Evolutionary conservation across 352 stramenopile genomes (phyloP).

Genomic region (Phytophthora ohioensis): DNA sequence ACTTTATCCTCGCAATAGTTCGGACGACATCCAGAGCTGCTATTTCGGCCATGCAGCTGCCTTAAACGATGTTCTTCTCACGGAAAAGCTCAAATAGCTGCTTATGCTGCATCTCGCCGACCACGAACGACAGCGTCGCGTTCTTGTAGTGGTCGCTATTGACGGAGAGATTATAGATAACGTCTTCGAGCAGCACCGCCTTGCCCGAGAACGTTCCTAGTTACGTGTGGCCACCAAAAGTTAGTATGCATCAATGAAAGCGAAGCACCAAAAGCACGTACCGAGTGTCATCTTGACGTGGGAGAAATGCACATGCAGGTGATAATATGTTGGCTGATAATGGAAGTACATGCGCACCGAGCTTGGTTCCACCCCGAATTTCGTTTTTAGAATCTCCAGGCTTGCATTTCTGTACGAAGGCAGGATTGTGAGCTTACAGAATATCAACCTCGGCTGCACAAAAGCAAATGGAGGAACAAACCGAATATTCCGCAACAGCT

Average conservation of each 20-base stretch:
- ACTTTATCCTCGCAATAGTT: no score
- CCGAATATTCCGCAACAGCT: conserved; percentile 79
- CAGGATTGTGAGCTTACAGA: conserved; percentile 8
- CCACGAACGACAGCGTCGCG: conserved; percentile 74
- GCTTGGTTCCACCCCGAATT: conserved; percentile 62
- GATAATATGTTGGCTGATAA: conserved; percentile 91
- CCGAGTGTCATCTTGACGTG: conserved; percentile 86
- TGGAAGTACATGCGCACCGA: conserved; percentile 86
- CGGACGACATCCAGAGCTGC: no score
- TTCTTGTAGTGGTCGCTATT: conserved; percentile 76
- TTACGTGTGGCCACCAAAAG: background rate
- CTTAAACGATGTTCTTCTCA: conserved; percentile 58
- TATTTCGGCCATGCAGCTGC: no score
- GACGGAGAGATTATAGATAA: conserved; percentile 81
- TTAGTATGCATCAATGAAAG: conserved; percentile 6
- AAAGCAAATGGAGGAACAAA: conserved; percentile 20
- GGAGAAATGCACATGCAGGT: conserved; percentile 89
- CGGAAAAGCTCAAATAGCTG: conserved; percentile 69
- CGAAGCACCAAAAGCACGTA: conserved; percentile 15
- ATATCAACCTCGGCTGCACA: background rate
- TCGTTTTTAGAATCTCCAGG: conserved; percentile 51
- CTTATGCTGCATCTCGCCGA: conserved; percentile 87
- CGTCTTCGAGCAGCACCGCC: conserved; percentile 84
- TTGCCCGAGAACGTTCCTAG: conserved; percentile 81
- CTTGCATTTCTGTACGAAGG: conserved; percentile 58